These are phyloP conservation scores for Cystobasidium tubakii DNA, from an alignment of 768 basidiomycete species.

Conservation along the genomic window DNA sequence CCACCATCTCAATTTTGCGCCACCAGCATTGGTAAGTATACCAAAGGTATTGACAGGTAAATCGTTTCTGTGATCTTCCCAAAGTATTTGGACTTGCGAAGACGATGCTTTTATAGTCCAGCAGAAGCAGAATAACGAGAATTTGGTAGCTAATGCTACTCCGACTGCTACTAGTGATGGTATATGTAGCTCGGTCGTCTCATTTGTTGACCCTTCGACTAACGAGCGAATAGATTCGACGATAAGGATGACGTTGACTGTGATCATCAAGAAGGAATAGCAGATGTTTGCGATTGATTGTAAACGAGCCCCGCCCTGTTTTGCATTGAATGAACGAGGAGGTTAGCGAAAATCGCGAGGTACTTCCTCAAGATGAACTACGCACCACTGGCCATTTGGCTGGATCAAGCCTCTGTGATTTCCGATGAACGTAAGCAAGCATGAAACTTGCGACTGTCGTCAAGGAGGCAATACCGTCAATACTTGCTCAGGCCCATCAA, in stretches of 20 bases:
- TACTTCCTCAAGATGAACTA: neutral
- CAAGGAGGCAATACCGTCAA: neutral
- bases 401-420: conserved; percentile 25
- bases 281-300: conserved; percentile 36
- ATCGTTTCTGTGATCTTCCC: conserved; percentile 48
- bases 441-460: neutral
- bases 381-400: conserved; percentile 31
- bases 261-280: conserved; percentile 62
- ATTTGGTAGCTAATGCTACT: conserved; percentile 54
- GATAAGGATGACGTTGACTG: conserved; percentile 73
- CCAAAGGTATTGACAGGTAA: conserved; percentile 45
- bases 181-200: conserved; percentile 65
- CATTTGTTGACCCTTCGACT: conserved; percentile 56
- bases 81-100: conserved; percentile 88
- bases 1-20: conserved; percentile 52
- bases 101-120: conserved; percentile 68
- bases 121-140: conserved; percentile 81
- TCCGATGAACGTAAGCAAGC: conserved; percentile 31
- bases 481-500: too few species aligned
- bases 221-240: conserved; percentile 78
- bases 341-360: neutral
- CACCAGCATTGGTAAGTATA: conserved; percentile 51
- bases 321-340: neutral
- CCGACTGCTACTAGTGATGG: neutral
- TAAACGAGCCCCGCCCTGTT: conserved; percentile 32